Conservation (phyloP, 805 yeast species). For the Spathaspora arborariae region DNA sequence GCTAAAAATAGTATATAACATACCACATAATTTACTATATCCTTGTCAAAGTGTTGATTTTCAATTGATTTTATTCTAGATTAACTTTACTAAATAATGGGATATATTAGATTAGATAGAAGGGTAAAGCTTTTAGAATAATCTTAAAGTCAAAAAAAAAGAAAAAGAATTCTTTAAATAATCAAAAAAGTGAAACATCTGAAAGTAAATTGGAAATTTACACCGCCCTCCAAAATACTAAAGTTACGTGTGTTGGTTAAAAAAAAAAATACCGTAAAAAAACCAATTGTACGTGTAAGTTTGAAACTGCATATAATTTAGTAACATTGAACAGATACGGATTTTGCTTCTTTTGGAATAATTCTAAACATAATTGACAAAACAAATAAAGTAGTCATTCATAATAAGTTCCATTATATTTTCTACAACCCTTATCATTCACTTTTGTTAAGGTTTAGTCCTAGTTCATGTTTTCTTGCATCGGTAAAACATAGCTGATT, state of each 20-base stretch:
- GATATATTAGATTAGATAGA: neutral
- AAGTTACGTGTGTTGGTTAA: neutral
- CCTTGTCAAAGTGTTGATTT: neutral
- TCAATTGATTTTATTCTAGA: neutral
- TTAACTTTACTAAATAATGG: neutral
- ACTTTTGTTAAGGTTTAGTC: neutral
- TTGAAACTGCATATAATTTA: neutral
- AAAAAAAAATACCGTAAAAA: neutral
- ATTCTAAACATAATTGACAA: too few relatives aligned
- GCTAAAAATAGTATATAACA: neutral
- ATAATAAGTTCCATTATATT: too few relatives aligned
- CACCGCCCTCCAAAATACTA: conserved; percentile 1
- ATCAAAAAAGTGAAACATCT: neutral
- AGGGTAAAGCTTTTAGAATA: neutral
- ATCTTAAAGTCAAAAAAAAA: neutral
- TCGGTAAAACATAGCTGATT: neutral
- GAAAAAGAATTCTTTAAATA: neutral
- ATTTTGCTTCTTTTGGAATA: neutral
- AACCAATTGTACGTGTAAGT: neutral
- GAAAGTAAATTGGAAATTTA: neutral
- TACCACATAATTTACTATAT: conserved; percentile 6
- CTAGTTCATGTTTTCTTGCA: neutral
- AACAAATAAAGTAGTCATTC: too few relatives aligned
- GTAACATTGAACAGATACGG: neutral
- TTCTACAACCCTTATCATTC: neutral